Percentiles rank a stretch among this genome's conserved stretches.
These are phyloP conservation scores for Rachicladosporium sp. DNA, from an alignment of 2,329 filamentous ascomycete species.

Conservation along the genomic window DNA sequence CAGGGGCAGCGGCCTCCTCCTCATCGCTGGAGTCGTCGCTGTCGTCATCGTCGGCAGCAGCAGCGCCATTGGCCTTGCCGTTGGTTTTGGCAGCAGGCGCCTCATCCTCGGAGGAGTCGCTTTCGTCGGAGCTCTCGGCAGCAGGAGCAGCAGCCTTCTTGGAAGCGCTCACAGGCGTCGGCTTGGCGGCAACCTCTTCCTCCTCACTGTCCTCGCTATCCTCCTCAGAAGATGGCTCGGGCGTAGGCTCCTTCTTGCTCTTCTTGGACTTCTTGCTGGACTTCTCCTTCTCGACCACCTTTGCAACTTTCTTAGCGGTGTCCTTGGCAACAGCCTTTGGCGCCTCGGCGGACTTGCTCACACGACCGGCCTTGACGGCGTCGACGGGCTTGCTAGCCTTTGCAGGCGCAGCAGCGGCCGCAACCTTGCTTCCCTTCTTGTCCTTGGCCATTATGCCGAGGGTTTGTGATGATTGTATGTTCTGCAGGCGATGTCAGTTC, in stretches of 20 bases:
- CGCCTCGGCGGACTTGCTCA: constrained; percentile 55
- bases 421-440: constrained; percentile 25
- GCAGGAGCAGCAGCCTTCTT: constrained; percentile 2
- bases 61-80: constrained; percentile 19
- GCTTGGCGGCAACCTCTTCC: constrained; percentile 21
- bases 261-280: constrained; percentile 37
- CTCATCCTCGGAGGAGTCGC: constrained; percentile 6
- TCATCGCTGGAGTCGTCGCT: constrained; percentile 13
- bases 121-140: constrained; percentile 6
- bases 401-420: constrained; percentile 14
- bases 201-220: constrained; percentile 25
- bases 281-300: constrained; percentile 25
- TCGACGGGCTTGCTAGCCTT: constrained; percentile 16
- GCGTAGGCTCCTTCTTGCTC: constrained; percentile 35
- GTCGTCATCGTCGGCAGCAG: constrained; percentile 12
- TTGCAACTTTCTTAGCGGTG: constrained; percentile 38
- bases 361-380: constrained; percentile 51
- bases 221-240: constrained; percentile 29
- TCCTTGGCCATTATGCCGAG: constrained; percentile 31
- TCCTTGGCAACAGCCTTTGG: constrained; percentile 46
- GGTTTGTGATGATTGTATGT: constrained; percentile 20
- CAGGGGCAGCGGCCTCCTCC: constrained; percentile 10
- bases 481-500: constrained; percentile 7
- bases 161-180: constrained; percentile 11
- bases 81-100: constrained; percentile 16